Conservation (phyloP, 2,329 filamentous ascomycete genomes). For the Macrophomina tecta region DNA sequence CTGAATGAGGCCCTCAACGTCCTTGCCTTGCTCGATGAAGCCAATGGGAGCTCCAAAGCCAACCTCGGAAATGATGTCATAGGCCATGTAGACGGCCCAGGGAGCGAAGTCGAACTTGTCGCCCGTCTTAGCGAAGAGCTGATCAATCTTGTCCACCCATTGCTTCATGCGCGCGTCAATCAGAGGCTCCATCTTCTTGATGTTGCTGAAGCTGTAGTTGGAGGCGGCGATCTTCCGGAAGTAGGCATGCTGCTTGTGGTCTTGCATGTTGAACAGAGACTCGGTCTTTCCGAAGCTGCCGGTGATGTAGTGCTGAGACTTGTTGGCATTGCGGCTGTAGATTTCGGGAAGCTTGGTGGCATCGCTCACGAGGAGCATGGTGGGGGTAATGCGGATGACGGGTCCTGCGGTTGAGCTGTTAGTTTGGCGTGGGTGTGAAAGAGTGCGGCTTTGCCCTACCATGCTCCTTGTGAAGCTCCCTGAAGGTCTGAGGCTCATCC, state of each 20-base stretch:
- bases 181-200: constrained; percentile 65
- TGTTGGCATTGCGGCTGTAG: constrained; percentile 62
- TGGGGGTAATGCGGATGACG: constrained; percentile 60
- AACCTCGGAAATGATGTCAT: constrained; percentile 63
- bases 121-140: constrained; percentile 53
- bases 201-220: constrained; percentile 62
- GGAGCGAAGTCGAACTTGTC: constrained; percentile 60
- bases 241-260: constrained; percentile 56
- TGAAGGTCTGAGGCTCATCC: constrained; percentile 52
- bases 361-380: constrained; percentile 60
- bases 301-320: constrained; percentile 65
- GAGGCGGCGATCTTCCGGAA: constrained; percentile 62
- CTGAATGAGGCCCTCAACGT: constrained; percentile 61
- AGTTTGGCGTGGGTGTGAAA: background rate
- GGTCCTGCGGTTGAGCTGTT: constrained; percentile 48
- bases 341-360: constrained; percentile 62
- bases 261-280: constrained; percentile 64
- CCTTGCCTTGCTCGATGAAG: constrained; percentile 59
- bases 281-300: constrained; percentile 63
- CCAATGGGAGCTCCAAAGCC: constrained; percentile 63
- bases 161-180: constrained; percentile 57
- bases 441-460: constrained; percentile 42
- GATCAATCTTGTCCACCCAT: constrained; percentile 59
- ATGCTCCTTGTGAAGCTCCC: constrained; percentile 55
- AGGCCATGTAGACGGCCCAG: constrained; percentile 64